A percentile compares a stretch with the other conserved stretches of the same genome.
phyloP scores from a whole-genome alignment of 116 monocot species.

The Cymodocea nodosa region DNA sequence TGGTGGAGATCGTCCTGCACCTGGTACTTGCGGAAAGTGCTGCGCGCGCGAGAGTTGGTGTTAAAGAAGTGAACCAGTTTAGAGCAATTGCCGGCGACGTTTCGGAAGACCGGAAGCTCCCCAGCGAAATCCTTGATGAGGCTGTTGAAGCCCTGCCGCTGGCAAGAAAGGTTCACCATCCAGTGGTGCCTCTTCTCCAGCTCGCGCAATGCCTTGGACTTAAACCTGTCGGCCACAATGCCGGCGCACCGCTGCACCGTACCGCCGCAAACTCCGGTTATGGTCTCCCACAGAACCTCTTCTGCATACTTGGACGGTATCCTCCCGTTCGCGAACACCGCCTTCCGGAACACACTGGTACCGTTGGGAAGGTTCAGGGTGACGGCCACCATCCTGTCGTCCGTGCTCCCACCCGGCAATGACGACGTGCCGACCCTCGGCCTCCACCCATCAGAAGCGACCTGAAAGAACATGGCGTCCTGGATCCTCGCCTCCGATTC shows the following conservation, averaged over 20 bases:
- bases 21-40: conserved; percentile 51
- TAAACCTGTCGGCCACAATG: conserved; percentile 67
- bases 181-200: conserved; percentile 55
- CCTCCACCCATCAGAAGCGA: conserved; percentile 66
- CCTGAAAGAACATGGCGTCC: conserved; percentile 79
- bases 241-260: conserved; percentile 55
- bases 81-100: conserved; percentile 28
- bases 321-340: conserved; percentile 27
- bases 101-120: conserved; percentile 52
- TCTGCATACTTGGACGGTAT: conserved; percentile 53
- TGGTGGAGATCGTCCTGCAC: conserved; percentile 49
- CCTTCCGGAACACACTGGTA: conserved; percentile 64
- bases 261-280: conserved; percentile 14
- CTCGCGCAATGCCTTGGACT: conserved; percentile 54
- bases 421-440: neutral
- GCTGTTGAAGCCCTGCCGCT: conserved; percentile 42
- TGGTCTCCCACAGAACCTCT: conserved; percentile 48
- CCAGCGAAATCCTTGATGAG: conserved; percentile 61
- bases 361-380: conserved; percentile 79
- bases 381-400: conserved; percentile 23
- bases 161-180: conserved; percentile 88
- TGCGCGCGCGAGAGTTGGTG: conserved; percentile 30
- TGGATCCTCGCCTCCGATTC: conserved; percentile 53
- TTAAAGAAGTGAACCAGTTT: conserved; percentile 60
- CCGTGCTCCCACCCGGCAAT: neutral